These are phyloP conservation scores for Sphaerulina populicola DNA, from an alignment of 2,329 filamentous ascomycete genomes.

Conservation along the genomic window DNA sequence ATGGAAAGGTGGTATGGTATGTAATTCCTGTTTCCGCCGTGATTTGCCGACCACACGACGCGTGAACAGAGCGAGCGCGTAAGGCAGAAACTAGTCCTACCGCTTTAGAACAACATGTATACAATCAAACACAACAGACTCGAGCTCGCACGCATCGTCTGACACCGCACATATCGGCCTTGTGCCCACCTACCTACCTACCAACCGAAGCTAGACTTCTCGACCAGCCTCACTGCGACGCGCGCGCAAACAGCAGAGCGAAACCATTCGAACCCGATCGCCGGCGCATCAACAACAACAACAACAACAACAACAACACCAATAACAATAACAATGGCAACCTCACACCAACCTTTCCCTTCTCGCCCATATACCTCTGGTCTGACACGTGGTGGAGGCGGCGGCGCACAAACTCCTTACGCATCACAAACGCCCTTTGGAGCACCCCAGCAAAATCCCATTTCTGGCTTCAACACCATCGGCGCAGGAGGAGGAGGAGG, in stretches of 20 bases:
- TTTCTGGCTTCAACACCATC: constrained; percentile 31
- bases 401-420: constrained; percentile 30
- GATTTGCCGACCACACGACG: background rate
- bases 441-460: constrained; percentile 28
- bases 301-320: background rate
- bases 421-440: constrained; percentile 28
- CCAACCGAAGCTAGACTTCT: too few relatives aligned
- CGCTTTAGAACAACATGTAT: background rate
- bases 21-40: background rate
- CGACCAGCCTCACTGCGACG: background rate
- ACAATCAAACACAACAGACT: background rate
- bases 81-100: background rate
- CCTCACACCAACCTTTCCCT: constrained; percentile 49
- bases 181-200: too few relatives aligned
- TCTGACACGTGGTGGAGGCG: constrained; percentile 33
- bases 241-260: background rate
- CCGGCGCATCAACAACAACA: background rate
- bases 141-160: background rate
- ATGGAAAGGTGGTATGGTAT: background rate
- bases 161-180: background rate
- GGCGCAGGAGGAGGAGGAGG: constrained; percentile 11
- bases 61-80: background rate
- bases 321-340: constrained; percentile 40
- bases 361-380: constrained; percentile 46
- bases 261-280: background rate